Conservation (phyloP, 208 protist genomes). For the Wallacemonas sp. region DNA sequence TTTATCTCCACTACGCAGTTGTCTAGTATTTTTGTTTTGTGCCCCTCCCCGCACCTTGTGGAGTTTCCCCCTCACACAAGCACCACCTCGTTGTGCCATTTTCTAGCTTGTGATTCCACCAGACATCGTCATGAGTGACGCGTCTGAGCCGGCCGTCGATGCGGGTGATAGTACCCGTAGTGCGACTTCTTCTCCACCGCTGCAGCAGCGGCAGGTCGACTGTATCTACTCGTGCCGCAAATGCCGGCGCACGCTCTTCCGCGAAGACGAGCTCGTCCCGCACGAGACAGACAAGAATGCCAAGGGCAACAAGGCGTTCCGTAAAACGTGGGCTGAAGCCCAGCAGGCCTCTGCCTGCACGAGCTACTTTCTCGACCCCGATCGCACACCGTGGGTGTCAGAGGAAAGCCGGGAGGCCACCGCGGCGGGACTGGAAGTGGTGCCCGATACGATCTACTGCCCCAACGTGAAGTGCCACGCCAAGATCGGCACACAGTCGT, state of each 20-base stretch:
- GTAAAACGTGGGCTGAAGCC: background rate
- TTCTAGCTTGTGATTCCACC: no score
- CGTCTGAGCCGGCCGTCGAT: background rate
- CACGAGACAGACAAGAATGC: conserved; percentile 36
- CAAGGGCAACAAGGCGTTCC: conserved; percentile 48
- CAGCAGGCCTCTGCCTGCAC: conserved; percentile 40
- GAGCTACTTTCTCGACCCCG: conserved; percentile 84
- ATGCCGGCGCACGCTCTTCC: conserved; percentile 59
- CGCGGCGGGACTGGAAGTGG: conserved; percentile 29
- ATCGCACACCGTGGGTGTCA: conserved; percentile 62
- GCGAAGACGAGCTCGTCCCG: conserved; percentile 33
- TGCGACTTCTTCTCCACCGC: conserved; percentile 2
- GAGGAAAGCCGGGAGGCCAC: conserved; percentile 52
- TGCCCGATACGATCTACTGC: conserved; percentile 86
- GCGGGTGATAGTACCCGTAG: no score
- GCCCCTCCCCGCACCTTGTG: no score
- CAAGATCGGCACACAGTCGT: conserved; percentile 87
- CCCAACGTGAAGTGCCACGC: conserved; percentile 50
- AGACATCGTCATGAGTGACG: background rate
- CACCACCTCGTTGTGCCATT: background rate
- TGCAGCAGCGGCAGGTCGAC: conserved; percentile 1
- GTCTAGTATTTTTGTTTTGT: no score
- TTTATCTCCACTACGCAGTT: no score
- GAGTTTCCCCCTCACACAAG: no score
- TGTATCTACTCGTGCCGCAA: conserved; percentile 57